These are phyloP conservation scores for Arabidopsis suecica DNA, from an alignment of 345 rosid species.

Conservation along the genomic window DNA sequence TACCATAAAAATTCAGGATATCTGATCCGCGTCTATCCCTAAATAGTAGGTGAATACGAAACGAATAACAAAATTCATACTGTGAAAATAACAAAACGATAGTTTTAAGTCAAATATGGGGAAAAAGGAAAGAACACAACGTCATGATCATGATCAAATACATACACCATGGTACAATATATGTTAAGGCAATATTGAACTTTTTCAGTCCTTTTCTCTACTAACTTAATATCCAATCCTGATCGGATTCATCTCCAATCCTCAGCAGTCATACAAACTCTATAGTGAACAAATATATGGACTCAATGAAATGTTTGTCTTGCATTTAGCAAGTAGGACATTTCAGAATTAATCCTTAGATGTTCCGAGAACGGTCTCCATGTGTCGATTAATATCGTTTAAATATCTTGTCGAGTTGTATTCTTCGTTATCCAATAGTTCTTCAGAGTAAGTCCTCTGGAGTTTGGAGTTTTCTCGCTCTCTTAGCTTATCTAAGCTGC, in stretches of 20 bases:
- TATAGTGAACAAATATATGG: constrained; percentile 26
- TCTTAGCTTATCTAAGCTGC: constrained; percentile 46
- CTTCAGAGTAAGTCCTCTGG: constrained; percentile 72
- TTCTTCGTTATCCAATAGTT: constrained; percentile 70
- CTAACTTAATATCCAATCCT: constrained; percentile 10
- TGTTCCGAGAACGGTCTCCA: constrained; percentile 62
- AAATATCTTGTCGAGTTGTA: constrained; percentile 69
- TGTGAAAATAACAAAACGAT: neutral
- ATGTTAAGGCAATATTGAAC: constrained; percentile 24
- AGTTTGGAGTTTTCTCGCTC: constrained; percentile 41
- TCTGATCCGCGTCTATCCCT: neutral
- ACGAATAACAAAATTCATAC: neutral
- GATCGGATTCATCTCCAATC: constrained; percentile 17
- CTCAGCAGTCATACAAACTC: constrained; percentile 15
- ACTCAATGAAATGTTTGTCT: constrained; percentile 12
- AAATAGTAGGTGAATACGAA: neutral
- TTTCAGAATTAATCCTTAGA: constrained; percentile 34
- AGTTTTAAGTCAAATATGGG: constrained; percentile 13
- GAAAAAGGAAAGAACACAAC: constrained; percentile 11
- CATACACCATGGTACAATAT: constrained; percentile 41
- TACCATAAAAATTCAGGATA: neutral
- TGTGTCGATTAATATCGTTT: constrained; percentile 59
- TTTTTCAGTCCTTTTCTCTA: constrained; percentile 22
- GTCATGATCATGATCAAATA: constrained; percentile 25
- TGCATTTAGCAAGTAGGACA: neutral